phyloP scores from a whole-genome alignment of 495 filamentous ascomycete genomes.

The Schizothecium vesticola region DNA sequence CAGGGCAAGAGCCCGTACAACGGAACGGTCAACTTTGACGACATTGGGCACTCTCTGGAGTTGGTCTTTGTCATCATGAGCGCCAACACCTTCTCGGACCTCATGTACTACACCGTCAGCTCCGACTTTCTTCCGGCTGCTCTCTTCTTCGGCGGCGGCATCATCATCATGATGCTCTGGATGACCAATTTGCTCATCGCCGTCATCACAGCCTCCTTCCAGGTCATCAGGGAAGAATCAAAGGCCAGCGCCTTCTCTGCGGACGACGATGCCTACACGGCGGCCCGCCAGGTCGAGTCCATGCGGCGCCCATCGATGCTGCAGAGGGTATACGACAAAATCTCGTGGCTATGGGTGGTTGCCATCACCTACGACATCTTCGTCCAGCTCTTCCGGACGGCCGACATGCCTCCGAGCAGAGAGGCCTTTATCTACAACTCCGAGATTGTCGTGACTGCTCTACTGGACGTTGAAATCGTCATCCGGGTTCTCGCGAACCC shows the following conservation, averaged over 20 bases:
- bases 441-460: slow-evolving; percentile 70
- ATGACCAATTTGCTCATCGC: slow-evolving; percentile 94
- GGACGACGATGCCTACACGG: slow-evolving; percentile 46
- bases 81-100: slow-evolving; percentile 89
- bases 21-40: slow-evolving; percentile 88
- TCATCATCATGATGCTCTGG: slow-evolving; percentile 94
- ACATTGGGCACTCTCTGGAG: slow-evolving; percentile 84
- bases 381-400: slow-evolving; percentile 67
- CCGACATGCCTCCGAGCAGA: slow-evolving; percentile 58
- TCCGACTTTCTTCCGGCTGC: slow-evolving; percentile 85
- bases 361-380: slow-evolving; percentile 74
- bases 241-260: slow-evolving; percentile 87
- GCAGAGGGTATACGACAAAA: slow-evolving; percentile 66
- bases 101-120: slow-evolving; percentile 88
- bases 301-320: slow-evolving; percentile 50
- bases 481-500: slow-evolving; percentile 74
- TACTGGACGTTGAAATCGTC: slow-evolving; percentile 78
- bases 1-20: slow-evolving; percentile 76
- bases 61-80: slow-evolving; percentile 99
- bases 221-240: slow-evolving; percentile 96
- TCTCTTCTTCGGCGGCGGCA: slow-evolving; percentile 76
- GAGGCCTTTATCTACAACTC: slow-evolving; percentile 51
- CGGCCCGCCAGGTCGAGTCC: slow-evolving; percentile 39
- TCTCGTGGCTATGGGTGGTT: slow-evolving; percentile 70
- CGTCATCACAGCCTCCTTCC: slow-evolving; percentile 97